Conservation (phyloP, 139 green algal genomes). For the Ettlia oleoabundans region DNA sequence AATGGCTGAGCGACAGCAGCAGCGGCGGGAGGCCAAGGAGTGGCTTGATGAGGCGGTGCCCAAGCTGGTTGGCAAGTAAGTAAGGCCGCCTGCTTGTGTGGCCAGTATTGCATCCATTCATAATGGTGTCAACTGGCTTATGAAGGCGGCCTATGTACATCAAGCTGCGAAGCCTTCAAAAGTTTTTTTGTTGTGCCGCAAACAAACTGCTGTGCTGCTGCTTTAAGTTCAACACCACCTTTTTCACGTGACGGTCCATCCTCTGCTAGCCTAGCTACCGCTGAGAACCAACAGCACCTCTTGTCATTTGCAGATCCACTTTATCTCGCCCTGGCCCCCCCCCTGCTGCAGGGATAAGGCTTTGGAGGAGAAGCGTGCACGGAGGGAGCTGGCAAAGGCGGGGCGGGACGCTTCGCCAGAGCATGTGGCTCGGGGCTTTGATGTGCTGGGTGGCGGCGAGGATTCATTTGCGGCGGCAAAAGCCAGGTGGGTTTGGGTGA, state of each 20-base stretch:
- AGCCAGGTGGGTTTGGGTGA: constrained; percentile 52
- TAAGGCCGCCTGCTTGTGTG: too few species aligned
- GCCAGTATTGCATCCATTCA: too few species aligned
- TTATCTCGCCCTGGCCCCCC: constrained; percentile 7
- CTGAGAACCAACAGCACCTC: not conserved
- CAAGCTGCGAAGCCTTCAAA: too few species aligned
- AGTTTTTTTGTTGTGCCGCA: too few species aligned
- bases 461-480: constrained; percentile 67
- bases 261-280: not conserved
- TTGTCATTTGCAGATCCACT: not conserved
- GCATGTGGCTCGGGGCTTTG: constrained; percentile 50
- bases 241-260: not conserved
- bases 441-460: constrained; percentile 62
- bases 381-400: constrained; percentile 55
- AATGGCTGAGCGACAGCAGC: constrained; percentile 5
- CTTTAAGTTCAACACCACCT: too few species aligned
- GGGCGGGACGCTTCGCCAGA: constrained; percentile 60
- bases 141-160: too few species aligned
- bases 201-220: too few species aligned
- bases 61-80: constrained; percentile 51
- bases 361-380: constrained; percentile 62
- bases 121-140: too few species aligned
- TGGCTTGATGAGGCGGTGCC: constrained; percentile 68
- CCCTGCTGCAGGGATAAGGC: constrained; percentile 45
- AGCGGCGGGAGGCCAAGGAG: constrained; percentile 54